Conservation (phyloP, 2,329 filamentous ascomycete genomes). For the Alternaria ethzedia region DNA sequence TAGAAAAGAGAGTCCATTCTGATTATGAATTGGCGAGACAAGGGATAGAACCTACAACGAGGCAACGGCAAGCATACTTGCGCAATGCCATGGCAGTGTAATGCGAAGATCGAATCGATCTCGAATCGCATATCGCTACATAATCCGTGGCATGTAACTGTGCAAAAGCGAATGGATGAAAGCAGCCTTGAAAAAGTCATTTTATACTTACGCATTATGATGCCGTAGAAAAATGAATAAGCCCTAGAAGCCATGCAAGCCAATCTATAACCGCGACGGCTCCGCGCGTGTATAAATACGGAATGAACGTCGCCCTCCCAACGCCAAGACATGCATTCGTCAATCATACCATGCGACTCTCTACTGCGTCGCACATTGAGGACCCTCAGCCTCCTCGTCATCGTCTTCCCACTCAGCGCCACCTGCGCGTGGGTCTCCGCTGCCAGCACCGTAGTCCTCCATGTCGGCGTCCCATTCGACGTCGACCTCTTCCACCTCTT, state of each 20-base stretch:
- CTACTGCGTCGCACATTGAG: conserved; percentile 78
- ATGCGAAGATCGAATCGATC: neutral
- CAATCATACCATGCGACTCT: conserved; percentile 14
- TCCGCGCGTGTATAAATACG: conserved; percentile 1
- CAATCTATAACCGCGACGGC: neutral
- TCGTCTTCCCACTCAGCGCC: conserved; percentile 75
- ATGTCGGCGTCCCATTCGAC: conserved; percentile 84
- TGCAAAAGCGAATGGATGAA: neutral
- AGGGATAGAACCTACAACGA: too few relatives aligned
- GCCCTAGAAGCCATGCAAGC: neutral
- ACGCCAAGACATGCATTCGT: conserved; percentile 34
- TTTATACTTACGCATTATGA: neutral
- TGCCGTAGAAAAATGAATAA: neutral
- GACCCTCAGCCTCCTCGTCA: conserved; percentile 63
- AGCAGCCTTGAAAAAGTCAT: neutral
- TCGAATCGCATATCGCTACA: neutral
- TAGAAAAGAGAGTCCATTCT: too few relatives aligned
- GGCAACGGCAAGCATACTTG: neutral
- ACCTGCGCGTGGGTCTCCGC: conserved; percentile 70
- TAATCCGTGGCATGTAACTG: too few relatives aligned
- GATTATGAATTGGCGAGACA: neutral
- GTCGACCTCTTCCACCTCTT: conserved; percentile 82
- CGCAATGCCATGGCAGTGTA: neutral
- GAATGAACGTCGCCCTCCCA: conserved; percentile 16
- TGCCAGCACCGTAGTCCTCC: conserved; percentile 80